Evolutionary conservation across 2,329 filamentous ascomycete genomes (phyloP), one percentile per base, ranked within the genome.

Genomic region (Hortaea werneckii): DNA sequence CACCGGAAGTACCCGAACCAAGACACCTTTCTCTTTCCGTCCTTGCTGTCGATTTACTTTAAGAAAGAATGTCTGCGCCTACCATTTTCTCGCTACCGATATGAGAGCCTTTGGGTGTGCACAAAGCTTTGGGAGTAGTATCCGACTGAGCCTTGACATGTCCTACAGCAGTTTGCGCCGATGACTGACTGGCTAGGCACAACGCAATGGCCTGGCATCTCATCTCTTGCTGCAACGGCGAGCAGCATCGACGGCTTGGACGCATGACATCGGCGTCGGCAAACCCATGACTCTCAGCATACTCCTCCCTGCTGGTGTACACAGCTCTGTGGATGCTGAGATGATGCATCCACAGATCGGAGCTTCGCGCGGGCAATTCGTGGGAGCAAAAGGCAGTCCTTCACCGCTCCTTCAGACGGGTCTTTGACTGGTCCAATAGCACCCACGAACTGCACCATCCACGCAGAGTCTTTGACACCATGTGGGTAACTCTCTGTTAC

Each of bases 391-490:
- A 35, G 32, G 32, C n/a, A 12, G n/a, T 12, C n/a, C 32, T 35
- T 39, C 42, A 44, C 42, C 42, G 42, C 42, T 35, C 32, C 37
- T 44, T 40, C 26, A 27, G 11, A 40, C 35, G 13, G 6, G 20
- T 40, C 10, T 27, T 13, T 8, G 20, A 38, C 10, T 34, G 40
- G 34, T 27, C 44, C 44, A 46, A 42, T 42, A 26, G 44, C 29
- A 28, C 5, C 28, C 7, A 11, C n/a, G 13, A 29, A 6, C 39
- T 29, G 29, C 30, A 34, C 9, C 29, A 40, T 30, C 41, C 37
- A 5, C 37, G 37, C 37, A 35, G 32, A 35, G n/a, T 12, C 32
- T 35, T 12, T 35, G 32, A 35, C 9, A 9, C n/a, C 9, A 10
- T 9, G 32, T 35, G 32, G 32, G 32, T 12, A 9, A 12, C 32